Base-by-base conservation (phyloP, 2,329 filamentous ascomycete species). In the Hyphodiscus sp. region DNA sequence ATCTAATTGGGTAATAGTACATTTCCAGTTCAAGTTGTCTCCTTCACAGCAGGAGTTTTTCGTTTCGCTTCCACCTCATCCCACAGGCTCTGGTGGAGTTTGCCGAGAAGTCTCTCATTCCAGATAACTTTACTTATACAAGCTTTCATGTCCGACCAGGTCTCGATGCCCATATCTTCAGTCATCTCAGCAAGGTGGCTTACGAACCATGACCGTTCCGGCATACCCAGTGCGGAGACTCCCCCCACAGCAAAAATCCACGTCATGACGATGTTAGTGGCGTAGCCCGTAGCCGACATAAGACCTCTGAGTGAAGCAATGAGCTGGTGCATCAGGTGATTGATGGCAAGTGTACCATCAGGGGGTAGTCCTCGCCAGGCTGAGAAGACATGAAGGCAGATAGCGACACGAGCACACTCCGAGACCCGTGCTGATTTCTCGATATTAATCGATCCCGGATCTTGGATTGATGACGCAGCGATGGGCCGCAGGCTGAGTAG, bases 171-270 rank as follows among this genome's bases (percentile, higher is more conserved):
- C 54, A 58, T 52, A 20, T 52, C 43, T 19, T 53, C 42, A 3
- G 33, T 41, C 33, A 58, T 46, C 23, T 57, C 52, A 2, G 29
- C 54, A 6, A 58, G 20, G 49, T 57, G 50, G 9, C 46, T 45
- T 1, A 54, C 52, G 20, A 60, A 58, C 58, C 56, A 60, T 41
- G 29, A 30, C 43, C 50, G 45, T 46, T 54, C 47, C n/a, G 56
- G 53, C n/a, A 50, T 29, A 6, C 42, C 30, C 3, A n/a, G 45
- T 1, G 53, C 49, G 6, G 57, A 43, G 9, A 57, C 47, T 19
- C 52, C 58, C 26, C 52, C 54, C n/a, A 50, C 49, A 9, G 49
- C 46, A 2, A 58, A 33, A 1, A 58, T 52, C 54, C 56, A 60
- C 1, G 57, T 30, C 13, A 53, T 33, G 16, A 53, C 18, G n/a